Evolutionary conservation across 2,329 filamentous ascomycete species (phyloP).

Genomic region (Truncatella angustata): DNA sequence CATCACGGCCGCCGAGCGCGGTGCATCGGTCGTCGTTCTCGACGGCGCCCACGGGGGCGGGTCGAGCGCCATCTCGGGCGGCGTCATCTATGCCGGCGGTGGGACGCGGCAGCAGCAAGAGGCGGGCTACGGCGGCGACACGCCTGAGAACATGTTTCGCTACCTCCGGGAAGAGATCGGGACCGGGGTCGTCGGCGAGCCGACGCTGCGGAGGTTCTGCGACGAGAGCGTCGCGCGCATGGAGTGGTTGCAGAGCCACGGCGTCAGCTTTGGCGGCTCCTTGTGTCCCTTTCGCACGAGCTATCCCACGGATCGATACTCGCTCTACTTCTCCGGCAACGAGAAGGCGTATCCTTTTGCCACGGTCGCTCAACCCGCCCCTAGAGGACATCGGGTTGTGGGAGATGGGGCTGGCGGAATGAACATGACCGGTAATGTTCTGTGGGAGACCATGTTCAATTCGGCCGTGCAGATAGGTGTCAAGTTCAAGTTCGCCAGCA

Average conservation of each 20-base stretch:
- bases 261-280: slow-evolving; percentile 10
- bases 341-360: slow-evolving; percentile 10
- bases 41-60: slow-evolving; percentile 10
- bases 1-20: no score
- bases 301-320: slow-evolving; percentile 12
- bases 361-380: slow-evolving; percentile 10
- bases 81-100: slow-evolving; percentile 16
- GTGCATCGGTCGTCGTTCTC: slow-evolving; percentile 11
- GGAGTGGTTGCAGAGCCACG: slow-evolving; percentile 15
- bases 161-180: slow-evolving; percentile 15
- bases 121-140: slow-evolving; percentile 12
- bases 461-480: slow-evolving; percentile 6
- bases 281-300: slow-evolving; percentile 16
- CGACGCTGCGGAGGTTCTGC: slow-evolving; percentile 15
- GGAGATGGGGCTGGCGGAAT: no score
- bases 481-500: slow-evolving; percentile 7
- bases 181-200: slow-evolving; percentile 12
- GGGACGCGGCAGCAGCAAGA: slow-evolving; percentile 14
- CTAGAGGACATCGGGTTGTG: slow-evolving; percentile 6
- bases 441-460: slow-evolving; percentile 9
- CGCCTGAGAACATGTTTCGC: slow-evolving; percentile 15
- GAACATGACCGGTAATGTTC: slow-evolving; percentile 5
- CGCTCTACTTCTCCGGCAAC: slow-evolving; percentile 13
- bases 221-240: slow-evolving; percentile 14
- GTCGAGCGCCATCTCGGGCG: slow-evolving; percentile 12